Base-by-base conservation (phyloP, 768 basidiomycete genomes). In the Hydnomerulius pinastri region DNA sequence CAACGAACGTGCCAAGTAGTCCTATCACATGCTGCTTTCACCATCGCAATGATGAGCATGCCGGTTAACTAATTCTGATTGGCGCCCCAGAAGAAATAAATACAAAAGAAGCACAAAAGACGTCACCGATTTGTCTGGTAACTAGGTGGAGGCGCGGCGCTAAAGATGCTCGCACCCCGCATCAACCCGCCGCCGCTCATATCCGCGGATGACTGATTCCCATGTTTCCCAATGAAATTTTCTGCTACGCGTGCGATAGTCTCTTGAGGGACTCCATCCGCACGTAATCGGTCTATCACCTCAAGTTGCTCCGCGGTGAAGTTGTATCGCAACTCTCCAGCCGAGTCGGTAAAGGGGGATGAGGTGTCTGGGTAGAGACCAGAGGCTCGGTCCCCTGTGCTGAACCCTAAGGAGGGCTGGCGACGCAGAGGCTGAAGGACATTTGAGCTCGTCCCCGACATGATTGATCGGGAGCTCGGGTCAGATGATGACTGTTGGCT, bases 101-200 rank as follows among this genome's bases (percentile, higher is more conserved):
- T 10, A 33, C 2, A 8, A 15, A 10, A 24, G 10, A 10, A 12
- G 11, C 29, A 4, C 3, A 12, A 5, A 8, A 17, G 51, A 33
- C 17, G 35, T 10, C 29, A 42, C 20, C 39, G 54, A 4, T n/a
- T n/a, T n/a, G 54, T 55, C 36, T 51, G 56, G 27, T 64, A 63
- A 23, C 62, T 63, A 9, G 62, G 61, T 6, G 58, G 62, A 1
- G 49, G 56, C 17, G 40, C 30, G n/a, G 15, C 35, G 17, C 62
- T 52, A 5, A 15, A 15, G 15, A 45, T 5, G n/a, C 55, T 55
- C 39, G 13, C 27, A 21, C 4, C 20, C 2, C 27, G 43, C 2
- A 0, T 18, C 23, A 21, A 9, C 27, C 27, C 32, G 4, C 43
- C 15, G 7, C 20, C 24, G 20, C 21, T 10, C 20, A 25, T 46